Percentiles rank a stretch among this genome's conserved stretches.
Conservation (phyloP, 2,329 filamentous ascomycete genomes). For the Colletotrichum plurivorum region DNA sequence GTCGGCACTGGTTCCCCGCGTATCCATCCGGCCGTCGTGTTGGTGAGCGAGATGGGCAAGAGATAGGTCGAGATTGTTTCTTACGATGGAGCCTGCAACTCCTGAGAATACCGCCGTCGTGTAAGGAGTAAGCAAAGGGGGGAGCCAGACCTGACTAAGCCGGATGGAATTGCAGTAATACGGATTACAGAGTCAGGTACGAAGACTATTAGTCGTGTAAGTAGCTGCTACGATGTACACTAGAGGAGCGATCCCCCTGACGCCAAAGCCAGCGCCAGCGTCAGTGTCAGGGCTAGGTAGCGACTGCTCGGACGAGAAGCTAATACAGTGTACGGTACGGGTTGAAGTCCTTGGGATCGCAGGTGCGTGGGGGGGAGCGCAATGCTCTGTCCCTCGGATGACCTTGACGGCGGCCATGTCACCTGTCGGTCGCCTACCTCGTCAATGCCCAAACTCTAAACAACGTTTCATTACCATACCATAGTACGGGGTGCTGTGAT, state of each 20-base stretch:
- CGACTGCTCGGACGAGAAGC: neutral
- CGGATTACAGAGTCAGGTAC: no score
- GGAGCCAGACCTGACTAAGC: no score
- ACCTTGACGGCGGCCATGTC: constrained; percentile 10
- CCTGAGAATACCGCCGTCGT: no score
- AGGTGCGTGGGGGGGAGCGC: neutral
- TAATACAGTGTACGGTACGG: no score
- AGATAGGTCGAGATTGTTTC: neutral
- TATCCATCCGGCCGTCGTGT: constrained; percentile 24
- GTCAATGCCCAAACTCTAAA: constrained; percentile 38
- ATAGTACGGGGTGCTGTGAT: constrained; percentile 12
- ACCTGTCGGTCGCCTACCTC: constrained; percentile 21
- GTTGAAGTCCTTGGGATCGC: neutral
- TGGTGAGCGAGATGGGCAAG: neutral
- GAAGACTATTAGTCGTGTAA: neutral
- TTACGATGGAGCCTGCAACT: no score
- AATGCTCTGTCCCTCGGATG: no score
- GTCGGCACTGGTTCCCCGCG: constrained; percentile 27
- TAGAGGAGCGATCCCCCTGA: constrained; percentile 21
- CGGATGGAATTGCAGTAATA: no score
- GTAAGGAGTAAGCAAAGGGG: no score
- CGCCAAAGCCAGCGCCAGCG: neutral
- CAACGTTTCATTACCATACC: neutral
- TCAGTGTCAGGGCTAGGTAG: neutral
- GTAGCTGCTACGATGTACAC: neutral